phyloP scores from a whole-genome alignment of 805 yeast genomes.

The Scheffersomyces ergatensis region DNA sequence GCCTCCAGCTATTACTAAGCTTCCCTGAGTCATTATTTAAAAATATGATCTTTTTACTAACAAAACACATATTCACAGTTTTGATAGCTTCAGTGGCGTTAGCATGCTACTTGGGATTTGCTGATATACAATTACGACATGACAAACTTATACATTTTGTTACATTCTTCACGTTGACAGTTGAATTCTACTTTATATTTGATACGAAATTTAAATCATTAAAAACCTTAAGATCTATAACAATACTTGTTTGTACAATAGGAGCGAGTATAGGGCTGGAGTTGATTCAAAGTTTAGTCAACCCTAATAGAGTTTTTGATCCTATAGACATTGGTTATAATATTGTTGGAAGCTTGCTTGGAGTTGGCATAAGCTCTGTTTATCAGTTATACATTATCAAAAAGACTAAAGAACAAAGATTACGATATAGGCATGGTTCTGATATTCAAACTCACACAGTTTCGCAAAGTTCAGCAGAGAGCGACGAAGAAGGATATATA shows the following conservation, averaged over 20 bases:
- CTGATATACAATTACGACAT: constrained; percentile 42
- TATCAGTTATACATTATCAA: constrained; percentile 5
- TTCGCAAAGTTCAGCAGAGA: neutral
- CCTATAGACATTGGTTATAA: constrained; percentile 41
- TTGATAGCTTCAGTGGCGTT: constrained; percentile 21
- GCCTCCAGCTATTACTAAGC: too few relatives aligned
- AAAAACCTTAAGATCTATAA: constrained; percentile 27
- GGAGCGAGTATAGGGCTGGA: constrained; percentile 52
- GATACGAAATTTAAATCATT: constrained; percentile 31
- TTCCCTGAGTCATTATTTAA: too few relatives aligned
- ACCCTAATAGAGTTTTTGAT: constrained; percentile 50
- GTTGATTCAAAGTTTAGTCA: constrained; percentile 43
- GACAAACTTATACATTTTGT: constrained; percentile 53
- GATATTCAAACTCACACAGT: neutral
- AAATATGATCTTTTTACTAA: neutral
- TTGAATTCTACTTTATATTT: constrained; percentile 45
- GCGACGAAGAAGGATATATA: constrained; percentile 17
- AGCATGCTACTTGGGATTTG: constrained; percentile 51
- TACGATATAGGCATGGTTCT: neutral
- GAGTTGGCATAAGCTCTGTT: constrained; percentile 11
- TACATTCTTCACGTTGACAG: constrained; percentile 46
- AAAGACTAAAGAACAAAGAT: constrained; percentile 1
- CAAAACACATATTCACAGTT: constrained; percentile 12
- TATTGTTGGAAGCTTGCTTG: constrained; percentile 28
- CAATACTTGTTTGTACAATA: constrained; percentile 44